Evolutionary conservation across 352 stramenopile genomes (phyloP).

Genomic region (Peronospora destructor): DNA sequence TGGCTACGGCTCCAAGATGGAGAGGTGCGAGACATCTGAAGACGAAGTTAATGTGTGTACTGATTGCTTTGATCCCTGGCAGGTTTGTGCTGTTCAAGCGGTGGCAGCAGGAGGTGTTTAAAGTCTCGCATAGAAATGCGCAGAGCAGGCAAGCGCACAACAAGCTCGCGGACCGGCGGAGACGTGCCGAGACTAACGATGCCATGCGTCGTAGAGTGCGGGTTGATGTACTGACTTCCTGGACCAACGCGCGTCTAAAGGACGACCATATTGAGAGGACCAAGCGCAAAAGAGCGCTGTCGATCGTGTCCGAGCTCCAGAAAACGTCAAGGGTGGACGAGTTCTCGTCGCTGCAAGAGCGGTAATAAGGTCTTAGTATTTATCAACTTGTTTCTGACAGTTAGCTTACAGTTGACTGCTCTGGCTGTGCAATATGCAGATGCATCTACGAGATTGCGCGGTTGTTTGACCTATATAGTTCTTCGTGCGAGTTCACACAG

Average conservation of each 20-base stretch:
- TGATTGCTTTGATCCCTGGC: not conserved
- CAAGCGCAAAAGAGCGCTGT: conserved; percentile 48
- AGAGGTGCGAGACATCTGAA: conserved; percentile 29
- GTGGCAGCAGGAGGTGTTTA: conserved; percentile 57
- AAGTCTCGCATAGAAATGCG: conserved; percentile 36
- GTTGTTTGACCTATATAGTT: conserved; percentile 65
- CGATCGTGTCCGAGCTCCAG: conserved; percentile 60
- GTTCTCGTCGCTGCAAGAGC: conserved; percentile 52
- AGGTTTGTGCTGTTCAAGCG: conserved; percentile 59
- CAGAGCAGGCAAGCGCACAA: conserved; percentile 45
- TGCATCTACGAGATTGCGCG: conserved; percentile 69
- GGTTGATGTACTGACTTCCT: conserved; percentile 57
- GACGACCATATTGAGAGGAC: conserved; percentile 71
- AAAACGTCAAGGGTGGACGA: conserved; percentile 26
- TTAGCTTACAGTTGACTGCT: not conserved
- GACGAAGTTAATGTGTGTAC: not conserved
- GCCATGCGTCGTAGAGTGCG: conserved; percentile 56
- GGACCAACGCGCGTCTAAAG: conserved; percentile 65
- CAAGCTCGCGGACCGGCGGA: conserved; percentile 33
- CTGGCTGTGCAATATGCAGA: conserved; percentile 18
- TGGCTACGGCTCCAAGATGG: conserved; percentile 65
- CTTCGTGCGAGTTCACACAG: conserved; percentile 50
- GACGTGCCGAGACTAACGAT: conserved; percentile 34
- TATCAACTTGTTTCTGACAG: not conserved
- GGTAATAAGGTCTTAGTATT: conserved; percentile 18